A percentile compares a stretch with the other conserved stretches of the same genome.
Evolutionary conservation across 73 alveolate species (phyloP).

Genomic region (Paramecium octaurelia): DNA sequence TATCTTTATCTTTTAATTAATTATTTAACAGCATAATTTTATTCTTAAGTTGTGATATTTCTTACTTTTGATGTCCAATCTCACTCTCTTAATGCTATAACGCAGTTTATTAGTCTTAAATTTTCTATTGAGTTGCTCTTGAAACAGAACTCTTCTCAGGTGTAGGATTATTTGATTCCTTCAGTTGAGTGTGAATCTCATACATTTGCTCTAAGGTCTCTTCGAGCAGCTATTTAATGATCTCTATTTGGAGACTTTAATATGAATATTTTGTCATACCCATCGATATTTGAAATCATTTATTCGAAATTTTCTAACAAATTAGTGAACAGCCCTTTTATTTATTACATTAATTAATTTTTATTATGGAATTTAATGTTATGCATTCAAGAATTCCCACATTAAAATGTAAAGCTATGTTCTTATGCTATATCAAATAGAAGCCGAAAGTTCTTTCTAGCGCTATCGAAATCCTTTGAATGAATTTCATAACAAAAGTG

Average conservation of each 20-base stretch:
- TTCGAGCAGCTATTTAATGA: slow-evolving; percentile 2
- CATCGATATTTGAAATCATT: slow-evolving; percentile 4
- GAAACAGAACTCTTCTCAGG: not conserved
- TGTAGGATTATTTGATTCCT: not conserved
- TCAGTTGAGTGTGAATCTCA: not conserved
- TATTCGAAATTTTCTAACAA: slow-evolving; percentile 20
- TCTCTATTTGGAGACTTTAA: not conserved
- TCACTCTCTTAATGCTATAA: slow-evolving; percentile 8
- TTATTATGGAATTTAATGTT: not conserved
- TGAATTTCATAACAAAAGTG: slow-evolving; percentile 6
- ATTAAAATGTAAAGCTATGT: not conserved
- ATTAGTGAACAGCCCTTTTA: not conserved
- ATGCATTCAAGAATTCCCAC: slow-evolving; percentile 19
- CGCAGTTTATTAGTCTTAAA: not conserved
- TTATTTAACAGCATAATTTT: not conserved
- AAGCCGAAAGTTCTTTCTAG: slow-evolving; percentile 9
- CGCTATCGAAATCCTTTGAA: slow-evolving; percentile 41
- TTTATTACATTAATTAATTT: not conserved
- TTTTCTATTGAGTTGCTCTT: not conserved
- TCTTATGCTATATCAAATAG: not conserved
- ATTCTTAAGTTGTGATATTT: not conserved
- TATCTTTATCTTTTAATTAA: not conserved
- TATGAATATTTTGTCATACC: not conserved
- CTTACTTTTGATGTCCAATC: not conserved
- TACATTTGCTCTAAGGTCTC: slow-evolving; percentile 3